Conservation (phyloP, 306 rosid genomes). For the Pterocarpus macrocarpus region DNA sequence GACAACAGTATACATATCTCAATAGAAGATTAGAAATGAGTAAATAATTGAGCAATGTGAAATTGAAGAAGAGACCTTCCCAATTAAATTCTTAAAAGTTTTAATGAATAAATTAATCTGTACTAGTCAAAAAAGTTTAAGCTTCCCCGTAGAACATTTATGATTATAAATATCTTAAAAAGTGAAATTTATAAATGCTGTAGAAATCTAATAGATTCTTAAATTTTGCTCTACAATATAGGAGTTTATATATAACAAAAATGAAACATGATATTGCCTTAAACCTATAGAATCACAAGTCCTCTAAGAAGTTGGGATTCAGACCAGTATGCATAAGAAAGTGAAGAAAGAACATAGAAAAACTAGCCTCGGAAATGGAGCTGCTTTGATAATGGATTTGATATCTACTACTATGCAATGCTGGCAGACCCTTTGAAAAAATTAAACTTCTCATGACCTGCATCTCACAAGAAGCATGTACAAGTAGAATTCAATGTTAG, state of each 20-base stretch:
- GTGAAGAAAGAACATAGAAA: slow-evolving; percentile 12
- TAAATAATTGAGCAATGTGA: slow-evolving; percentile 10
- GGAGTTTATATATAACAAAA: not conserved
- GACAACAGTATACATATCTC: slow-evolving; percentile 43
- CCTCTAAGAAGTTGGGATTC: slow-evolving; percentile 11
- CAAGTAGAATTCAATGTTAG: slow-evolving; percentile 17
- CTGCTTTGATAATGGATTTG: slow-evolving; percentile 85
- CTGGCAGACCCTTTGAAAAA: slow-evolving; percentile 54
- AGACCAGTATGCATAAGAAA: not conserved
- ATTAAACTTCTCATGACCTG: slow-evolving; percentile 63
- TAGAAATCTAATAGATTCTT: not conserved
- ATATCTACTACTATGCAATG: slow-evolving; percentile 61
- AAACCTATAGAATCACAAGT: not conserved
- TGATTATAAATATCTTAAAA: not conserved
- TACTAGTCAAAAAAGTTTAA: slow-evolving; percentile 18
- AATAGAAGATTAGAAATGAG: slow-evolving; percentile 22
- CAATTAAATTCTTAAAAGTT: not conserved
- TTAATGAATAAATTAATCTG: not conserved
- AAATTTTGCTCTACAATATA: not conserved
- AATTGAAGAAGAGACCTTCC: slow-evolving; percentile 5
- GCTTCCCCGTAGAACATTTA: slow-evolving; percentile 12
- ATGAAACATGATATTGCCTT: not conserved
- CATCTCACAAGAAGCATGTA: slow-evolving; percentile 44
- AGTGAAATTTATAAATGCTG: slow-evolving; percentile 11
- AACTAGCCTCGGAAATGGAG: slow-evolving; percentile 76